Percentiles rank a stretch among this genome's conserved stretches.
Conservation (phyloP, 2,329 filamentous ascomycete species). For the Monosporascus sp. region DNA sequence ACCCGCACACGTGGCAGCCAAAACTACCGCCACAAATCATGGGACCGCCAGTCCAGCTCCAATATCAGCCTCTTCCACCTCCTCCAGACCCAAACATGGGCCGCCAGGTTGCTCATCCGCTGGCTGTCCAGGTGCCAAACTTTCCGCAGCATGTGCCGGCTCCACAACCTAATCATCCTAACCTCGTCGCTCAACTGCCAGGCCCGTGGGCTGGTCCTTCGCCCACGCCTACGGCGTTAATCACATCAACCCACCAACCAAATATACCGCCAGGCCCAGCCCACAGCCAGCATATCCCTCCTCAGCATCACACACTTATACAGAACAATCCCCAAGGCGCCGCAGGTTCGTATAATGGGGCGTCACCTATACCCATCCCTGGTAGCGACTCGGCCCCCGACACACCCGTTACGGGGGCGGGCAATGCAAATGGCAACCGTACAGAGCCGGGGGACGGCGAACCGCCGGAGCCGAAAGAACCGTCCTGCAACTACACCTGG, state of each 20-base stretch:
- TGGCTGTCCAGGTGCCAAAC: neutral
- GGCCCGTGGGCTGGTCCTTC: neutral
- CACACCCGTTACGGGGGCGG: neutral
- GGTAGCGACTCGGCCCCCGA: neutral
- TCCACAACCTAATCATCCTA: neutral
- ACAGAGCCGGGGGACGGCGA: neutral
- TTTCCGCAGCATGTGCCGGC: neutral
- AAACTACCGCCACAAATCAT: neutral
- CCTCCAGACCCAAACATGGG: neutral
- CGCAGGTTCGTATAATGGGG: neutral
- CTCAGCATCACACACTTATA: neutral
- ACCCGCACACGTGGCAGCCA: slow-evolving; percentile 11
- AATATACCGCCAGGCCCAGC: neutral
- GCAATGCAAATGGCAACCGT: neutral
- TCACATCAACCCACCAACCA: too few relatives aligned
- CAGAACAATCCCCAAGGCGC: neutral
- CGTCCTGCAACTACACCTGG: slow-evolving; percentile 10
- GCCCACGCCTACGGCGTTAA: too few relatives aligned
- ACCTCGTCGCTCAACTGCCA: neutral
- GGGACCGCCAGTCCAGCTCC: neutral
- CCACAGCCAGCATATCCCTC: neutral
- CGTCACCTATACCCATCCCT: too few relatives aligned
- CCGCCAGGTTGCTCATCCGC: neutral
- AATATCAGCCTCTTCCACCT: neutral
- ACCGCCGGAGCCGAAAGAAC: slow-evolving; percentile 5